A percentile compares a stretch with the other conserved stretches of the same genome.
Conservation (phyloP, 2,329 filamentous ascomycete species). For the Iodosphaeria phyllophila region DNA sequence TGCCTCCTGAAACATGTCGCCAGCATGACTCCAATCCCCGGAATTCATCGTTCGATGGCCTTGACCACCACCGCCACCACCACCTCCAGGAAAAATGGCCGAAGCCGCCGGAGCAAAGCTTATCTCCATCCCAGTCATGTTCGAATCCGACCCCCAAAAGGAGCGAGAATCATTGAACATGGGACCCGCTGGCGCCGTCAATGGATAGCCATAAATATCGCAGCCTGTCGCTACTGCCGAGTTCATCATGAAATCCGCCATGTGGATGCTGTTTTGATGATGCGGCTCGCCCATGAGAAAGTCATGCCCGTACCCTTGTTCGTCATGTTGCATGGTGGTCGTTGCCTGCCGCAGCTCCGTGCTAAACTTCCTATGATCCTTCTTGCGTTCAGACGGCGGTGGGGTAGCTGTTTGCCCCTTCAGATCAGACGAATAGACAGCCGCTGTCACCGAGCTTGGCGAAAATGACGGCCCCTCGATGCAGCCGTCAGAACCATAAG, state of each 20-base stretch:
- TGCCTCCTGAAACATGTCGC: conserved; percentile 34
- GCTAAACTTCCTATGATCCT: conserved; percentile 33
- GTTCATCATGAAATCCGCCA: conserved; percentile 26
- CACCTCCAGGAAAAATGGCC: conserved; percentile 24
- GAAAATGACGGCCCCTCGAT: too few relatives aligned
- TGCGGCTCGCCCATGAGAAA: conserved; percentile 28
- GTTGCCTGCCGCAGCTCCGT: conserved; percentile 24
- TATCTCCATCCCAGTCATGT: conserved; percentile 37
- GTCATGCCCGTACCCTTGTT: conserved; percentile 33
- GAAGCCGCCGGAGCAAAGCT: conserved; percentile 29
- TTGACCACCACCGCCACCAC: conserved; percentile 18
- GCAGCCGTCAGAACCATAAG: too few relatives aligned
- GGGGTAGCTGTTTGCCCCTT: conserved; percentile 38
- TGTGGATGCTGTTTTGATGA: conserved; percentile 26
- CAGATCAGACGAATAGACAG: too few relatives aligned
- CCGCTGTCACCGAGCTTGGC: too few relatives aligned
- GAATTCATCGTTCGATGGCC: conserved; percentile 28
- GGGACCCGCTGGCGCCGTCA: conserved; percentile 35
- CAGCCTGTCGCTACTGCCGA: conserved; percentile 25
- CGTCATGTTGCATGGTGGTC: conserved; percentile 37
- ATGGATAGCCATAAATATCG: conserved; percentile 40
- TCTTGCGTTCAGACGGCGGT: conserved; percentile 37
- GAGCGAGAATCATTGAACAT: conserved; percentile 21
- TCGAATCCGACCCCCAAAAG: conserved; percentile 37
- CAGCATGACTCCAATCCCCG: conserved; percentile 36